Evolutionary conservation across 768 basidiomycete genomes (phyloP).

Genomic region (Mycena latifolia): DNA sequence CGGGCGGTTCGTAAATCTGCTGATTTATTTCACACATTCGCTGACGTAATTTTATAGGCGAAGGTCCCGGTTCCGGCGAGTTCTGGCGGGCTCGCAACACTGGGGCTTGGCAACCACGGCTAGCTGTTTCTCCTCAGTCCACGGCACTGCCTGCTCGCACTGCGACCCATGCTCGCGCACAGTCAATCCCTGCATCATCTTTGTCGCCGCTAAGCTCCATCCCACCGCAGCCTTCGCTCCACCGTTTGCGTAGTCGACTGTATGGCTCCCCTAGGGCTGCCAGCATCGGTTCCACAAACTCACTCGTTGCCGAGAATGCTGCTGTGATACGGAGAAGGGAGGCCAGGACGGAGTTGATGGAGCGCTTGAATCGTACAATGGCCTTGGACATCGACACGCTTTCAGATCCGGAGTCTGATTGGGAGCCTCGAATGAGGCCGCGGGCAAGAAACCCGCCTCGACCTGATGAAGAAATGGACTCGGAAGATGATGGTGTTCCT

Average conservation of each 20-base stretch:
- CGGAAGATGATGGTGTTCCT: slow-evolving; percentile 16
- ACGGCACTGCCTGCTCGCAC: slow-evolving; percentile 34
- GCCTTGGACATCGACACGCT: slow-evolving; percentile 19
- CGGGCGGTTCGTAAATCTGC: slow-evolving; percentile 1
- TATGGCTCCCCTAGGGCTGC: slow-evolving; percentile 39
- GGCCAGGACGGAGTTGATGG: slow-evolving; percentile 51
- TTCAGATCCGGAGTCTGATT: slow-evolving; percentile 27
- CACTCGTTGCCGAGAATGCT: slow-evolving; percentile 58
- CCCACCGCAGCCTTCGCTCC: slow-evolving; percentile 22
- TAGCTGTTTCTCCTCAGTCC: slow-evolving; percentile 32
- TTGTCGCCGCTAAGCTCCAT: slow-evolving; percentile 13
- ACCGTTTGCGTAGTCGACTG: slow-evolving; percentile 34
- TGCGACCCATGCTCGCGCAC: slow-evolving; percentile 32
- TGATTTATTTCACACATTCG: background rate
- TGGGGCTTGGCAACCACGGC: slow-evolving; percentile 29
- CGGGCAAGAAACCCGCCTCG: background rate
- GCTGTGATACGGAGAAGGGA: slow-evolving; percentile 54
- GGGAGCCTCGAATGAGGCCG: background rate
- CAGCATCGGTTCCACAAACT: slow-evolving; percentile 51
- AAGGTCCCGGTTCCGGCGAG: slow-evolving; percentile 7
- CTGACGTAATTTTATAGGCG: background rate
- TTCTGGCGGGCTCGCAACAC: slow-evolving; percentile 6
- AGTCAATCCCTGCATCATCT: slow-evolving; percentile 32
- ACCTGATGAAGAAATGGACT: slow-evolving; percentile 7
- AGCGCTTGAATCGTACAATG: slow-evolving; percentile 32